Base-by-base conservation (phyloP, 2,329 filamentous ascomycete genomes). In the Curvularia hawaiiensis region DNA sequence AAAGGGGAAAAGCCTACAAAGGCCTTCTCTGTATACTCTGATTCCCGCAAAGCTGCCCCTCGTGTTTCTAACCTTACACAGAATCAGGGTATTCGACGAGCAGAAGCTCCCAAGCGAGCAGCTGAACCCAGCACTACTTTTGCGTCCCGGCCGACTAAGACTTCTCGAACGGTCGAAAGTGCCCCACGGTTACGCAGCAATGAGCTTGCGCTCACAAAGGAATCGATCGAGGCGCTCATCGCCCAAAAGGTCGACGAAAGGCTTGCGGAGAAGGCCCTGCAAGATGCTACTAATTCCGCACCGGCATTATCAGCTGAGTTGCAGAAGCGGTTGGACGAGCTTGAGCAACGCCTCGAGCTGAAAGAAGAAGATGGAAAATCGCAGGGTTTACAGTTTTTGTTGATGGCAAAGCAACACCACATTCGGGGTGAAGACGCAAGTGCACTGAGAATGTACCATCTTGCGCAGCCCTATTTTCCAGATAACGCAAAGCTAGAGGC, bases 371-470 rank as follows among this genome's bases (percentile, higher is more conserved):
- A 96, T 67, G 81, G 84, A 26, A 87, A 90, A 52, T 88, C 91
- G 0, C 91, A 97, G 61, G 95, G 94, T 0, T 77, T 98, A 28
- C 90, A 92, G 11, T 92, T 90, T 67, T 79, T 98, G 33, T 82
- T 97, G n/a, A 92, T 95, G 83, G 94, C 92, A 1, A 90, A 95
- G 64, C 92, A 97, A 73, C 90, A 96, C 70, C 92, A 93, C 71
- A 91, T 92, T 51, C 84, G 87, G 4, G 92, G 92, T 2, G 91
- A 97, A 65, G 88, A 96, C 50, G 81, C 80, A 3, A 90, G 86
- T 33, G 92, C 93, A 0, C 78, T 98, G 58, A 87, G 86, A 66
- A 94, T 95, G 86, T 97, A 96, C 71, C 89, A 94, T 73, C 81
- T 91, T 62, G 94, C 94, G 0, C 78, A 92, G 51, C 90, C 91